Evolutionary conservation across 1,284 basidiomycete species (phyloP), one percentile per base, ranked within the genome.

Genomic region (Singerocomus inundabilis): DNA sequence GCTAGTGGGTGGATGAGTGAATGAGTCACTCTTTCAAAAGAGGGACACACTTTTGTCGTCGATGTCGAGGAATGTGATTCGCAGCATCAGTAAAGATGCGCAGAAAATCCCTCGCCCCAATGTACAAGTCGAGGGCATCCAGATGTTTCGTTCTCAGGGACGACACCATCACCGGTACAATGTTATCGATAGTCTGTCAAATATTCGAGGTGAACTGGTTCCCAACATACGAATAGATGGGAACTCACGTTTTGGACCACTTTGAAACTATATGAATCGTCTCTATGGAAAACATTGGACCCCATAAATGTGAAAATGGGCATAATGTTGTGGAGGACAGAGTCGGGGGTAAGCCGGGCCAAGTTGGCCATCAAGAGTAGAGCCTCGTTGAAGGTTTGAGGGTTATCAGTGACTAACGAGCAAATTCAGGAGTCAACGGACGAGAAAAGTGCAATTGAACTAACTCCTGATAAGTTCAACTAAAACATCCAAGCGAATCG

Each of bases 291-390:
- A 21, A 98, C 87, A 52, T 93, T 93, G 8, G 93, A 91, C 26
- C 97, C 96, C 88, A 99, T 98, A 73, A 98, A 99, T 0, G 96
- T 98, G 73, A 99, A 98, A 50, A 99, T 88, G 6, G 97, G 95
- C 93, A 99, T 98, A 53, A 98, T 82, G 61, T 97, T 94, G 67
- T 93, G 93, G 28, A 98, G 76, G 13, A 97, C 92, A 8, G 91
- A 88, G 52, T 96, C 93, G 0, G 95, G 94, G 1, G 88, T 85
- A 38, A 98, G 75, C 29, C 84, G 80, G 2, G 93, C 91, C 44
- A 99, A 73, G 54, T 80, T 87, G 4, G 93, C 86, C 68, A 98
- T 87, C 26, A 98, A 78, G n/a, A 98, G 75, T 4, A 99, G 75
- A 0, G 94, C 93, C 65, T 96, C 91, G 59, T 98, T 87, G 72